Evolutionary conservation across 108 stramenopile species (phyloP), one percentile per base, ranked within the genome.

Genomic region (Phaeodactylum tricornutum): DNA sequence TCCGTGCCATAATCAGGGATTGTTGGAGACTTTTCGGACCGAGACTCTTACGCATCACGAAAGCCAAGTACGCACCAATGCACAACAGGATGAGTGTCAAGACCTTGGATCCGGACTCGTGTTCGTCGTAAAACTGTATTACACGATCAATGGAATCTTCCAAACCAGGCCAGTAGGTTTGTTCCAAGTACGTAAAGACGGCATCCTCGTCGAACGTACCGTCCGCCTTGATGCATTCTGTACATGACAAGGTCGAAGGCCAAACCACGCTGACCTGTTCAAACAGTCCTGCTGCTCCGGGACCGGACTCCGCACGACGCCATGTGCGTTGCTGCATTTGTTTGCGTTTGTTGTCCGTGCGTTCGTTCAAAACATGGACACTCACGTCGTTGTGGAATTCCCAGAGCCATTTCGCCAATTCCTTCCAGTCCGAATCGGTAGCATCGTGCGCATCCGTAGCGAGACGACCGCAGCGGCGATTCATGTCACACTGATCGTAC

Each of bases 371-470:
- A 19, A 91, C 41, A 42, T 78, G 50, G 2, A 81, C 69, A 44
- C 71, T 83, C 17, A 91, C 74, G 43, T 76, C 75, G 50, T 91
- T 91, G 46, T 91, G 89, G 29, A 76, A 67, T 55, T 87, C 79
- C 83, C 83, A 91, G 2, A 91, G 50, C 84, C 84, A 91, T 37
- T 80, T 15, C 0, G 82, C 55, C 25, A 91, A 43, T 44, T 87
- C 77, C 28, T 75, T 76, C 84, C 83, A 85, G 45, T 81, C 80
- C 6, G 77, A 68, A 23, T 66, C 52, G 15, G 62, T 43, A 9
- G 55, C 61, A 23, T 17, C 42, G 15, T 49, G 35, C 7, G 30
- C 35, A 16, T 67, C 53, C 3, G 36, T 24, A 6, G 61, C 65
- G 6, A 90, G 62, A 3, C 88, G 77, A 47, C 71, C 75, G 53